These are phyloP conservation scores for Tetracentron sinense DNA, from an alignment of 164 flowering plant species.

Conservation along the genomic window DNA sequence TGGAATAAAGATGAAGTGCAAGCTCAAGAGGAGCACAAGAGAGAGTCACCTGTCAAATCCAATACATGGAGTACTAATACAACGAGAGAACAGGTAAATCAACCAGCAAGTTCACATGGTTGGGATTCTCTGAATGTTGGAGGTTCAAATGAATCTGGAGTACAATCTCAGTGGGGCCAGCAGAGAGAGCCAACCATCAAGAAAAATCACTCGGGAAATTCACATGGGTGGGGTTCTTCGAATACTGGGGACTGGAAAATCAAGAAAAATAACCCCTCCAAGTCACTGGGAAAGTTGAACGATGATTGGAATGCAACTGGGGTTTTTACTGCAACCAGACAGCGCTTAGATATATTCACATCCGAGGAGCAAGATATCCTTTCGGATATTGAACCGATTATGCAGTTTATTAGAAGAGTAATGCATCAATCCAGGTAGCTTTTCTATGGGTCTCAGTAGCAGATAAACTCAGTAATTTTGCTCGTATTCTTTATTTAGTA, in stretches of 20 bases:
- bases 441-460: conserved; percentile 5
- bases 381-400: conserved; percentile 54
- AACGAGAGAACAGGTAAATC: conserved; percentile 1
- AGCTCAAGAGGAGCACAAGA: not conserved
- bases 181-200: not conserved
- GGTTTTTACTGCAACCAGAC: conserved; percentile 45
- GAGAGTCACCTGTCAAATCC: not conserved
- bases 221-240: conserved; percentile 19
- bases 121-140: conserved; percentile 23
- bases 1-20: conserved; percentile 9
- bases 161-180: conserved; percentile 4
- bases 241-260: conserved; percentile 40
- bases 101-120: conserved; percentile 10
- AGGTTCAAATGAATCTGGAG: conserved; percentile 18
- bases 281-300: conserved; percentile 24
- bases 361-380: conserved; percentile 73
- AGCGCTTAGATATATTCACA: conserved; percentile 60
- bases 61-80: not conserved
- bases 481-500: not conserved
- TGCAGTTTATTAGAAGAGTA: conserved; percentile 57
- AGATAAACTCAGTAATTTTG: not conserved
- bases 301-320: conserved; percentile 31
- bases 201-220: not conserved
- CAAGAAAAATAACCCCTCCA: conserved; percentile 35
- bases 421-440: conserved; percentile 64